phyloP scores from a whole-genome alignment of 495 filamentous ascomycete genomes.

The Penicillium dipodomyicola region DNA sequence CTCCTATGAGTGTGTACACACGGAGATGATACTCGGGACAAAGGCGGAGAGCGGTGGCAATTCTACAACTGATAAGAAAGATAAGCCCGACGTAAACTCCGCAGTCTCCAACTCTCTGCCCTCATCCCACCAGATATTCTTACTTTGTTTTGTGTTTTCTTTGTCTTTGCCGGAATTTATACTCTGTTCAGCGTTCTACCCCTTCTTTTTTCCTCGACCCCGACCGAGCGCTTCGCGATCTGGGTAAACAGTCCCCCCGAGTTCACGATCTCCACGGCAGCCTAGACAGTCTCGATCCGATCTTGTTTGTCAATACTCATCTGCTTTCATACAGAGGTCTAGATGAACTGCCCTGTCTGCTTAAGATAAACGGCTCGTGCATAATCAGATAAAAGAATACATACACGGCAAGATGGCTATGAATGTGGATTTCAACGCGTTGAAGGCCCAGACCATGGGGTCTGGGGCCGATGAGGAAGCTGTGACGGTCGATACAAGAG shows the following conservation, averaged over 20 bases:
- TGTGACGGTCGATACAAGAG: constrained; percentile 97
- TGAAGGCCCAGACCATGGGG: constrained; percentile 81
- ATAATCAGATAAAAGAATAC: neutral
- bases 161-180: neutral
- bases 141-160: neutral
- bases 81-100: constrained; percentile 14
- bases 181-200: neutral
- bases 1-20: neutral
- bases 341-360: neutral
- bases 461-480: constrained; percentile 89
- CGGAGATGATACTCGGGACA: neutral
- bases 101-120: constrained; percentile 9
- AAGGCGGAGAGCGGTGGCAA: neutral
- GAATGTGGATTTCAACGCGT: constrained; percentile 72
- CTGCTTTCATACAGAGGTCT: neutral
- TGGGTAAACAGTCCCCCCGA: neutral
- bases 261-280: neutral
- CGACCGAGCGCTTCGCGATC: neutral
- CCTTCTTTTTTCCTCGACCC: neutral
- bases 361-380: neutral
- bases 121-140: neutral
- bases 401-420: constrained; percentile 48
- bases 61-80: constrained; percentile 5
- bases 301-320: neutral
- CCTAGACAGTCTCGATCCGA: constrained; percentile 3